Conservation (phyloP, 148 eudicot species). For the Rhododendron molle region DNA sequence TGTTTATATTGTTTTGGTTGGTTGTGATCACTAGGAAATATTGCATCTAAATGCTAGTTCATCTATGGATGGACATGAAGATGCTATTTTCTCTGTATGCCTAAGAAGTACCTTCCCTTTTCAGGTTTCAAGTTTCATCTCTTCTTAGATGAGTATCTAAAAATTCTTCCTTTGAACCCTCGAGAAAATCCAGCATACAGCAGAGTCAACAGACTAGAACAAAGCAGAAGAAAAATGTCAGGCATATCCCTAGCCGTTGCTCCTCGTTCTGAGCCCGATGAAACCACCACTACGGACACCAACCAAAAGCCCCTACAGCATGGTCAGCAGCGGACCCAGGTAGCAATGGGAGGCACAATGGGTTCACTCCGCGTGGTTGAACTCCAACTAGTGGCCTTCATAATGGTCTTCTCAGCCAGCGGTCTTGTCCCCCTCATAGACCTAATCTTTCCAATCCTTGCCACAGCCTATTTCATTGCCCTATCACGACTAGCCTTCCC, state of each 20-base stretch:
- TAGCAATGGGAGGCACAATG: constrained; percentile 39
- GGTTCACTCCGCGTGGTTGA: constrained; percentile 82
- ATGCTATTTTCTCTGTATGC: not conserved
- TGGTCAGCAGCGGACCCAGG: not conserved
- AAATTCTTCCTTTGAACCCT: not conserved
- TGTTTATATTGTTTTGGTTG: not conserved
- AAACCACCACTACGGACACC: constrained; percentile 15
- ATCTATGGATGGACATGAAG: not conserved
- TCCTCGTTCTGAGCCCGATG: constrained; percentile 33
- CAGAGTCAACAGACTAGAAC: not conserved
- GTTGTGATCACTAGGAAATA: not conserved
- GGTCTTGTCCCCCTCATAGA: constrained; percentile 86
- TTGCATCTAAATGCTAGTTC: not conserved
- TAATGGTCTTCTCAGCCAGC: constrained; percentile 86
- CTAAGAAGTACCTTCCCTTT: not conserved
- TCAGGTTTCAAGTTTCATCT: not conserved
- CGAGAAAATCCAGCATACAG: not conserved
- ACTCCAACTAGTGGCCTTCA: constrained; percentile 87
- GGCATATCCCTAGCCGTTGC: constrained; percentile 63
- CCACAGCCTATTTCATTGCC: constrained; percentile 50
- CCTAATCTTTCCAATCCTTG: constrained; percentile 62
- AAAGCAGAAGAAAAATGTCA: constrained; percentile 39
- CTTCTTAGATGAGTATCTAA: not conserved
- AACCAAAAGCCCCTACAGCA: constrained; percentile 4
- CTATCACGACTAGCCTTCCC: constrained; percentile 77